Conservation (phyloP, 108 stramenopile species). For the Nitzschia sp. region DNA sequence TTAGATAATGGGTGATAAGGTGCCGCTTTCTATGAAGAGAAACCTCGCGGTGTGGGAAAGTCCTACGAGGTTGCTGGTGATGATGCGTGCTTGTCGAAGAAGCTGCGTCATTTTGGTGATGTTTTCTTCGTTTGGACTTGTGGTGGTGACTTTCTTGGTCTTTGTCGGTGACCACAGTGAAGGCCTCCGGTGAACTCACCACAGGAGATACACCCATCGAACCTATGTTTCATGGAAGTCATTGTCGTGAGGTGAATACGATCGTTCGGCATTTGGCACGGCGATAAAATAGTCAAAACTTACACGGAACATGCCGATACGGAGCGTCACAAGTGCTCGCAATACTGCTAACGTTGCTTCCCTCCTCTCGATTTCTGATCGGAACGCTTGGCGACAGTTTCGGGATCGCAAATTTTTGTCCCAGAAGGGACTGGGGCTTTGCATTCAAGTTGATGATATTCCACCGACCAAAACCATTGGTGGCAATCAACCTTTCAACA, state of each 20-base stretch:
- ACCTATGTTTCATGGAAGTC: not conserved
- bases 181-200: constrained; percentile 38
- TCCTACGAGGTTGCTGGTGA: not conserved
- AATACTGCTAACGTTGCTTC: constrained; percentile 44
- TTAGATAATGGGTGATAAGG: constrained; percentile 60
- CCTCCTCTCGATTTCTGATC: constrained; percentile 22
- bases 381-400: constrained; percentile 20
- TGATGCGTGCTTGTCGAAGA: not conserved
- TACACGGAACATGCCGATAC: constrained; percentile 32
- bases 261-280: not conserved
- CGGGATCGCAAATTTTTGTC: constrained; percentile 37
- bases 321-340: constrained; percentile 31
- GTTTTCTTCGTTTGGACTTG: constrained; percentile 47
- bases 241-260: not conserved
- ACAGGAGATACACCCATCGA: constrained; percentile 54
- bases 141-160: constrained; percentile 21
- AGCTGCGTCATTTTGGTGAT: constrained; percentile 22
- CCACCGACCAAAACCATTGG: constrained; percentile 54
- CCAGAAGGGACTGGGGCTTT: constrained; percentile 28
- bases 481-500: constrained; percentile 53
- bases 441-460: constrained; percentile 43
- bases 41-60: not conserved
- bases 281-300: not conserved
- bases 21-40: constrained; percentile 17
- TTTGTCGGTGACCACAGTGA: constrained; percentile 25